phyloP scores from a whole-genome alignment of 2,329 filamentous ascomycete genomes.

The Thermothelomyces thermophilus region DNA sequence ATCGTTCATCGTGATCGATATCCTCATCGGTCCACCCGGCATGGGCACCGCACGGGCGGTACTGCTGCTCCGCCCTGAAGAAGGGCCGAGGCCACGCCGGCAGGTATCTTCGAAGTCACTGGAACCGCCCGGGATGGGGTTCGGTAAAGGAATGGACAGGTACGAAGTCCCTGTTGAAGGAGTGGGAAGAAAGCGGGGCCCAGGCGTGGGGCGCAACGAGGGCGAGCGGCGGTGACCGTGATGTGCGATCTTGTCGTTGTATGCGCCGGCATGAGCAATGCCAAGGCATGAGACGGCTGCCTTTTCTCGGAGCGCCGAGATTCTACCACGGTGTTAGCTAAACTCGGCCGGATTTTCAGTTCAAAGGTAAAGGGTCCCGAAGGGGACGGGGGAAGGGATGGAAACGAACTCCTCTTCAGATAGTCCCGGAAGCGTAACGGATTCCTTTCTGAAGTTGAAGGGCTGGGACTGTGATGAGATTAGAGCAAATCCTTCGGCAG shows the following conservation, averaged over 20 bases:
- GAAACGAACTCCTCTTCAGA: conserved; percentile 53
- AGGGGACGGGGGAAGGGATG: too few relatives aligned
- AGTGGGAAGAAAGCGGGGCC: too few relatives aligned
- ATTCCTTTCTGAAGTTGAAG: conserved; percentile 51
- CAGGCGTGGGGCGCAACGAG: too few relatives aligned
- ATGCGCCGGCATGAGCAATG: conserved; percentile 31
- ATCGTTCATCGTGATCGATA: conserved; percentile 6
- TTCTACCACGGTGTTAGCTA: conserved; percentile 28
- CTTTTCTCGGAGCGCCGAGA: conserved; percentile 46
- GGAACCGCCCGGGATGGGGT: too few relatives aligned
- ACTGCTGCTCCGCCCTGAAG: too few relatives aligned
- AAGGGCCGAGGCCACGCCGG: too few relatives aligned
- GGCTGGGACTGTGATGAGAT: conserved; percentile 43
- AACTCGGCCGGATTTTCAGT: too few relatives aligned
- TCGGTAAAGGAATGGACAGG: too few relatives aligned
- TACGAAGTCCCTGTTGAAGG: too few relatives aligned
- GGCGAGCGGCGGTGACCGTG: neutral
- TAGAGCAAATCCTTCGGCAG: conserved; percentile 19
- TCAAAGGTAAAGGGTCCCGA: too few relatives aligned
- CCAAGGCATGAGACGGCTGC: conserved; percentile 44
- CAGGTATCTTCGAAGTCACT: too few relatives aligned
- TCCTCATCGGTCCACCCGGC: neutral
- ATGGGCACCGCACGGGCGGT: too few relatives aligned
- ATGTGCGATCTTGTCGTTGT: neutral
- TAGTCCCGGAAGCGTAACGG: conserved; percentile 47